These are phyloP conservation scores for Salix brachista DNA, from an alignment of 345 rosid genomes.

Conservation along the genomic window DNA sequence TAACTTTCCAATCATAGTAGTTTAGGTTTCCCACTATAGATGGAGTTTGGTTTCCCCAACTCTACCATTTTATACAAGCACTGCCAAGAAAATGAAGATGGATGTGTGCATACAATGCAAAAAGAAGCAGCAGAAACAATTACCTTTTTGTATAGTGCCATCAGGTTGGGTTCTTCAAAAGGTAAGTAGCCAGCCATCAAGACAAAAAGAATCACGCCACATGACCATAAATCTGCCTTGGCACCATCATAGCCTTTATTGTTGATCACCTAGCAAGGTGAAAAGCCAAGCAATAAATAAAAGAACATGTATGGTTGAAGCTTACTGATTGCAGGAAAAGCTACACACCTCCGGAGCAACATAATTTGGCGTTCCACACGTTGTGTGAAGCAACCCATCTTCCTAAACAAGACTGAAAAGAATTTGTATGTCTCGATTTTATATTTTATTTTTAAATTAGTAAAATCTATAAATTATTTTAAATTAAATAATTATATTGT, in stretches of 20 bases:
- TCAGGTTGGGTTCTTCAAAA: slow-evolving; percentile 85
- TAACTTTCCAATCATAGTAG: neutral
- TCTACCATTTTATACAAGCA: neutral
- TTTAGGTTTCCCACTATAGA: neutral
- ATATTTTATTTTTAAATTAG: too few relatives aligned
- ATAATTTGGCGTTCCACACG: slow-evolving; percentile 98
- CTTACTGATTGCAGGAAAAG: slow-evolving; percentile 12
- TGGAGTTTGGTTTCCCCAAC: neutral
- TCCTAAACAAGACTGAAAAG: too few relatives aligned
- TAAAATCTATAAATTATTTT: too few relatives aligned
- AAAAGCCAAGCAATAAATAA: slow-evolving; percentile 9
- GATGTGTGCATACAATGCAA: neutral
- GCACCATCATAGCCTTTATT: slow-evolving; percentile 98
- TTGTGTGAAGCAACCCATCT: slow-evolving; percentile 95
- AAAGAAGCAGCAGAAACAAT: neutral
- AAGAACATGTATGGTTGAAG: neutral
- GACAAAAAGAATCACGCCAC: slow-evolving; percentile 95
- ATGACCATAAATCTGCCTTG: slow-evolving; percentile 97
- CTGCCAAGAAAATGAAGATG: neutral
- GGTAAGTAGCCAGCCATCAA: slow-evolving; percentile 98
- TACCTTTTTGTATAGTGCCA: slow-evolving; percentile 80
- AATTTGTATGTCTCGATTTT: too few relatives aligned
- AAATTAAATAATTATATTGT: too few relatives aligned
- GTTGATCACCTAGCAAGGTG: slow-evolving; percentile 63
- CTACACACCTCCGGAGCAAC: slow-evolving; percentile 97